A percentile compares a stretch with the other conserved stretches of the same genome.
These are phyloP conservation scores for Aphanomyces astaci DNA, from an alignment of 352 stramenopile species.

Conservation along the genomic window DNA sequence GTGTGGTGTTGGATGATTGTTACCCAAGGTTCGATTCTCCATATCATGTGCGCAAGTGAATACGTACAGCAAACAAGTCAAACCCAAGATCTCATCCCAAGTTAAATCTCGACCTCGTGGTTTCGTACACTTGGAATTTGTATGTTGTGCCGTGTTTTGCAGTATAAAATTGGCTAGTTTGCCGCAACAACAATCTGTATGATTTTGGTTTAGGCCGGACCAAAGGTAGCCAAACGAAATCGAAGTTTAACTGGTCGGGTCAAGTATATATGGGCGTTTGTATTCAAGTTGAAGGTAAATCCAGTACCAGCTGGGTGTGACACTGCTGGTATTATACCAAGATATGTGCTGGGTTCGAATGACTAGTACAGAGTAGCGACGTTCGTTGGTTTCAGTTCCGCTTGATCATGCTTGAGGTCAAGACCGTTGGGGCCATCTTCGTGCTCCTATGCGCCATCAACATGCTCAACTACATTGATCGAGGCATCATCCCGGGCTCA, in stretches of 20 bases:
- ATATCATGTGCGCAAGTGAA: too few relatives aligned
- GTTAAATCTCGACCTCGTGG: too few relatives aligned
- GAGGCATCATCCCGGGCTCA: constrained; percentile 90
- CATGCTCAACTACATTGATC: constrained; percentile 92
- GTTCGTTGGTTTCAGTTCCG: neutral
- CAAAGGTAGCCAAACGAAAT: too few relatives aligned
- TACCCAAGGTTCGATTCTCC: too few relatives aligned
- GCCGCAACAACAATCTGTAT: too few relatives aligned
- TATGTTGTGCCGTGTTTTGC: neutral
- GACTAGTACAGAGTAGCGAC: too few relatives aligned
- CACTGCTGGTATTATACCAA: neutral
- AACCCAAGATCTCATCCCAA: too few relatives aligned
- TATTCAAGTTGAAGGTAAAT: neutral
- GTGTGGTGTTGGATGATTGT: too few relatives aligned
- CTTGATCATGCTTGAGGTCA: neutral
- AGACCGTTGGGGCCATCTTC: constrained; percentile 41
- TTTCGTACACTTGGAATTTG: neutral
- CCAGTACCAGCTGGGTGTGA: neutral
- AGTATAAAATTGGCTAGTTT: neutral
- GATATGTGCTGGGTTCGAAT: too few relatives aligned
- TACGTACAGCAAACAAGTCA: too few relatives aligned
- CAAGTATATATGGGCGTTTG: neutral
- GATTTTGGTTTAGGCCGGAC: too few relatives aligned
- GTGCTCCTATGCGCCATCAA: constrained; percentile 84
- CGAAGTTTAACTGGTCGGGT: neutral